Percentiles rank a stretch among this genome's conserved stretches.
These are phyloP conservation scores for Epichloe baconii DNA, from an alignment of 2,329 filamentous ascomycete genomes.

Conservation along the genomic window DNA sequence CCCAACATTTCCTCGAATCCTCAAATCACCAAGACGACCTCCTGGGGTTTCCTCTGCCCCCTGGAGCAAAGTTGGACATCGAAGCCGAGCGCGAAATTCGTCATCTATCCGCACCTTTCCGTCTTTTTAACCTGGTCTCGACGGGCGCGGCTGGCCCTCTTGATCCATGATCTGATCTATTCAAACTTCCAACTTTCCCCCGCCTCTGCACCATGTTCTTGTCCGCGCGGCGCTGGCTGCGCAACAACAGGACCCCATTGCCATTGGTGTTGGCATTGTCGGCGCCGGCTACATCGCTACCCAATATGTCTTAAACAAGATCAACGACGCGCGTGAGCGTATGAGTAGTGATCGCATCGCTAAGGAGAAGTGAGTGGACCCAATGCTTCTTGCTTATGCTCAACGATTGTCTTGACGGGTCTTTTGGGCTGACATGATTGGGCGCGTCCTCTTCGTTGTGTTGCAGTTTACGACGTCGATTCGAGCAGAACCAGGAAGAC, in stretches of 20 bases:
- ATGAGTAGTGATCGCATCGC: slow-evolving; percentile 94
- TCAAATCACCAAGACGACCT: too few relatives aligned
- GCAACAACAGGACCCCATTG: slow-evolving; percentile 80
- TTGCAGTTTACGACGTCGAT: slow-evolving; percentile 73
- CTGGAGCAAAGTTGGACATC: neutral
- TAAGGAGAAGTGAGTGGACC: slow-evolving; percentile 73
- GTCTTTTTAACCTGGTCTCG: neutral
- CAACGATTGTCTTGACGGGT: neutral
- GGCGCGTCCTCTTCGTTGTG: neutral
- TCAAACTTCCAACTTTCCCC: neutral
- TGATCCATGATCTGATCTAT: slow-evolving; percentile 1
- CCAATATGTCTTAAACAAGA: slow-evolving; percentile 84
- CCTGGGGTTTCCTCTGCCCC: neutral
- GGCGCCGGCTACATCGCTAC: slow-evolving; percentile 85
- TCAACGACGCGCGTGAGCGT: slow-evolving; percentile 85
- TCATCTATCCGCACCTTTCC: neutral
- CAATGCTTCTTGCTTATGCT: neutral
- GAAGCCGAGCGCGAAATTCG: neutral
- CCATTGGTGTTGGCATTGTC: slow-evolving; percentile 74
- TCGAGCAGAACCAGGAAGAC: slow-evolving; percentile 98
- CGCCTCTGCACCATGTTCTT: slow-evolving; percentile 36
- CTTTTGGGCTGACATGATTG: neutral
- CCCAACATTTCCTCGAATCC: neutral
- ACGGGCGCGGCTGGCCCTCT: neutral
- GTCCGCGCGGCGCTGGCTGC: slow-evolving; percentile 79